phyloP scores from a whole-genome alignment of 208 protist genomes.

The Leishmania mexicana region DNA sequence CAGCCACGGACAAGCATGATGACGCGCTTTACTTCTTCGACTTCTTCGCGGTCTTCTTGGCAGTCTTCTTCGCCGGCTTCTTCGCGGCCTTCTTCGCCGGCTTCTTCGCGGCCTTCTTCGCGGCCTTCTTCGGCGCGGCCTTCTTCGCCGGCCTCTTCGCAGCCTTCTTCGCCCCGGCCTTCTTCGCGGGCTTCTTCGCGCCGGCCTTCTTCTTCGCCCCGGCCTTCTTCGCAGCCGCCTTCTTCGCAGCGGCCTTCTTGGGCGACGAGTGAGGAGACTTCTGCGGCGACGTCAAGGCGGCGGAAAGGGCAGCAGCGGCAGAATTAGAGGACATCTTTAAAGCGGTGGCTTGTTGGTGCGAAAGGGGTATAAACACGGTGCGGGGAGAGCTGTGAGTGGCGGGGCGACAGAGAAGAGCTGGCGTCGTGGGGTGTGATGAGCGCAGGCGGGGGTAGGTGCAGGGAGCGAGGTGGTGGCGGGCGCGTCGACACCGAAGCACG shows the following conservation, averaged over 20 bases:
- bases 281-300: constrained; percentile 18
- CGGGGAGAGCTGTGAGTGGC: constrained; percentile 19
- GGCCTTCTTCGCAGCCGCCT: constrained; percentile 13
- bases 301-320: neutral
- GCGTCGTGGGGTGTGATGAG: neutral
- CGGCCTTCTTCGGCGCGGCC: constrained; percentile 17
- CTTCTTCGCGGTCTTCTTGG: constrained; percentile 37
- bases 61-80: constrained; percentile 7
- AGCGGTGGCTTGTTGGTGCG: neutral
- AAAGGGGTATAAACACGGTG: constrained; percentile 5
- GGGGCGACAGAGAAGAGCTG: constrained; percentile 3
- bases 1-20: constrained; percentile 1
- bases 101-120: constrained; percentile 42
- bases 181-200: constrained; percentile 22
- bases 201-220: neutral
- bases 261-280: constrained; percentile 27
- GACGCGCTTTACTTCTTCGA: constrained; percentile 16
- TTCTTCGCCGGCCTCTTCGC: constrained; percentile 6
- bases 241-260: neutral
- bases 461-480: neutral
- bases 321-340: constrained; percentile 15
- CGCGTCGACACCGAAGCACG: neutral
- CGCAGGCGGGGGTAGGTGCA: neutral
- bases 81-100: neutral
- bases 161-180: neutral